Evolutionary conservation across 148 eudicot genomes (phyloP).

Genomic region (Chenopodium album): DNA sequence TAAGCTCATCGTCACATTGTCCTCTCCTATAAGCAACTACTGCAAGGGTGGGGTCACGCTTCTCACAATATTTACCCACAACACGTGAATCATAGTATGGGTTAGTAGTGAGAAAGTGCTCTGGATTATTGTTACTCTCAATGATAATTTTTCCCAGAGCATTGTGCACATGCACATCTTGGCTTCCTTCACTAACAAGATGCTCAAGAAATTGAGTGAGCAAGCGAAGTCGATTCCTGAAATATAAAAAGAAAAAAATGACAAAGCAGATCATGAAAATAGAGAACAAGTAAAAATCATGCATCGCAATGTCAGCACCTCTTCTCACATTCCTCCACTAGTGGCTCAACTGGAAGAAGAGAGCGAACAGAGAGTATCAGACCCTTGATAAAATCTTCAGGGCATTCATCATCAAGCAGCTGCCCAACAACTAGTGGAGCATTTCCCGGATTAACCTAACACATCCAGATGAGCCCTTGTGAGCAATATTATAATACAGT

Average conservation of each 20-base stretch:
- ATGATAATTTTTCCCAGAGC: constrained; percentile 96
- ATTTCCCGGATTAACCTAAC: constrained; percentile 92
- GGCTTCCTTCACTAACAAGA: constrained; percentile 98
- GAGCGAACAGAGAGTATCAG: constrained; percentile 94
- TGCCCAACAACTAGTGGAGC: constrained; percentile 98
- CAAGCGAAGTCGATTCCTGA: constrained; percentile 94
- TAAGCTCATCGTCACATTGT: constrained; percentile 97
- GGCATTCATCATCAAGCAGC: constrained; percentile 96
- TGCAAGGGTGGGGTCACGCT: constrained; percentile 98
- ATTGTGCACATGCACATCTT: constrained; percentile 97
- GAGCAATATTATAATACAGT: not conserved
- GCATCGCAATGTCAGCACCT: constrained; percentile 38
- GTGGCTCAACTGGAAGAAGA: constrained; percentile 95
- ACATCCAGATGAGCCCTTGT: constrained; percentile 18
- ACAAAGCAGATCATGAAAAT: constrained; percentile 8
- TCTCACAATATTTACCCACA: constrained; percentile 97
- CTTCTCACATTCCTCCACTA: constrained; percentile 96
- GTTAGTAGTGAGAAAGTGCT: constrained; percentile 96
- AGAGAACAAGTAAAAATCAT: not conserved
- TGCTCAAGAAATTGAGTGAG: constrained; percentile 96
- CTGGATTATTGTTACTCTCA: constrained; percentile 97
- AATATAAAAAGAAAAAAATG: constrained; percentile 16
- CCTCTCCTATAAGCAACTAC: constrained; percentile 99
- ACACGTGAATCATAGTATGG: constrained; percentile 98
- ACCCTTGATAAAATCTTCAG: constrained; percentile 99